phyloP scores from a whole-genome alignment of 2,329 filamentous ascomycete species.

The Alternaria longipes region DNA sequence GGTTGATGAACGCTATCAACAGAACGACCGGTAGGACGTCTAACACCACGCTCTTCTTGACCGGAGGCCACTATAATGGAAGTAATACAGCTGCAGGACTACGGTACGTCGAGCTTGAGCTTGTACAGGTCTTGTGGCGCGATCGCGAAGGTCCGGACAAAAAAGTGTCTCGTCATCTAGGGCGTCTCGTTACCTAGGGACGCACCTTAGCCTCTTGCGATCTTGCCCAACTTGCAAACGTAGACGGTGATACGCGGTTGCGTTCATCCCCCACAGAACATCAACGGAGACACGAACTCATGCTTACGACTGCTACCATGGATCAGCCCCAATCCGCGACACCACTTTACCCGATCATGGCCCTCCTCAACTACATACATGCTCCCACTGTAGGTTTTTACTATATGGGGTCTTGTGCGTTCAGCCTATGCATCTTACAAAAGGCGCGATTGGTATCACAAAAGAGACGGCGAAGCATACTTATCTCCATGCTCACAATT shows the following conservation, averaged over 20 bases:
- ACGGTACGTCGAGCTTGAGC: background rate
- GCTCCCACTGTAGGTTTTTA: constrained; percentile 45
- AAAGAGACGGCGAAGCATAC: constrained; percentile 33
- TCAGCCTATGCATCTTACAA: constrained; percentile 43
- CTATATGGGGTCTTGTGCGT: constrained; percentile 38
- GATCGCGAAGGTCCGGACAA: background rate
- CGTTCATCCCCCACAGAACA: background rate
- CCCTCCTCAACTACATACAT: constrained; percentile 46
- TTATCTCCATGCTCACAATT: constrained; percentile 23
- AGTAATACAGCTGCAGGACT: background rate
- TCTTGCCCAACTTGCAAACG: too few species aligned
- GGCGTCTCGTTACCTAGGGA: background rate
- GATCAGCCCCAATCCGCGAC: constrained; percentile 13
- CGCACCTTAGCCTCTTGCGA: background rate
- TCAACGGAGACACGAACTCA: background rate
- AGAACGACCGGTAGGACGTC: background rate
- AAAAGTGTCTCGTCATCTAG: background rate
- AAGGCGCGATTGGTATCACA: constrained; percentile 38
- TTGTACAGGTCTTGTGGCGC: background rate
- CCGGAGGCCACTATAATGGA: background rate
- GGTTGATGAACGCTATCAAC: background rate
- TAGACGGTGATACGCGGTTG: too few species aligned
- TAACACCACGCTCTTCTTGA: background rate
- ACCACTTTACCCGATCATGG: constrained; percentile 34
- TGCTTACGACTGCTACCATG: constrained; percentile 21